phyloP scores from a whole-genome alignment of 331 rosid genomes.

The Prunus yedoensis region DNA sequence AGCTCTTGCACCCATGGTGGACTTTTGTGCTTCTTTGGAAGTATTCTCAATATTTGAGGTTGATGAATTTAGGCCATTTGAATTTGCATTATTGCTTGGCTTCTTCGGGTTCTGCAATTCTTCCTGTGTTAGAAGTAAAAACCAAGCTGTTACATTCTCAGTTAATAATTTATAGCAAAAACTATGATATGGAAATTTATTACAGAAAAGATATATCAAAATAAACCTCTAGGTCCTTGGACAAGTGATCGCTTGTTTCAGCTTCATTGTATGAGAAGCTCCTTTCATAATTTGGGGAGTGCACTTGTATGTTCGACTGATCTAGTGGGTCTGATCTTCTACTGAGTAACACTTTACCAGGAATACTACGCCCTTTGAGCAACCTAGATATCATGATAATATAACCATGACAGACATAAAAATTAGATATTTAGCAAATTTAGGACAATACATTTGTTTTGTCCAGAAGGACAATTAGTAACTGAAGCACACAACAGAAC shows the following conservation, averaged over 20 bases:
- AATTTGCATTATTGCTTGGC: constrained; percentile 5
- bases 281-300: constrained; percentile 53
- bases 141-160: constrained; percentile 24
- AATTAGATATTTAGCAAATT: background rate
- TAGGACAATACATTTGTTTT: background rate
- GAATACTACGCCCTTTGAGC: constrained; percentile 35
- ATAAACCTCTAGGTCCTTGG: constrained; percentile 27
- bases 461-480: too few relatives aligned
- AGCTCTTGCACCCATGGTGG: constrained; percentile 70
- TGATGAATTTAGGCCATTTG: constrained; percentile 44
- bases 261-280: constrained; percentile 54
- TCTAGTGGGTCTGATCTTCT: constrained; percentile 52
- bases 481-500: too few relatives aligned
- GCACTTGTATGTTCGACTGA: constrained; percentile 33
- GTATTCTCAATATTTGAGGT: constrained; percentile 35
- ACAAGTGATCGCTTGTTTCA: constrained; percentile 52
- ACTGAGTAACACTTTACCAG: constrained; percentile 71
- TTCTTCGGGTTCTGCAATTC: constrained; percentile 34
- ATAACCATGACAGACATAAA: background rate
- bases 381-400: constrained; percentile 45
- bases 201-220: background rate
- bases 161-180: constrained; percentile 7
- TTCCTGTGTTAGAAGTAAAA: constrained; percentile 51
- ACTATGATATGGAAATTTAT: background rate
- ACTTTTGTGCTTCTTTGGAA: constrained; percentile 52